Evolutionary conservation across 129 eudicot genomes (phyloP), one percentile per base, ranked within the genome.

Genomic region (Lactuca sativa): DNA sequence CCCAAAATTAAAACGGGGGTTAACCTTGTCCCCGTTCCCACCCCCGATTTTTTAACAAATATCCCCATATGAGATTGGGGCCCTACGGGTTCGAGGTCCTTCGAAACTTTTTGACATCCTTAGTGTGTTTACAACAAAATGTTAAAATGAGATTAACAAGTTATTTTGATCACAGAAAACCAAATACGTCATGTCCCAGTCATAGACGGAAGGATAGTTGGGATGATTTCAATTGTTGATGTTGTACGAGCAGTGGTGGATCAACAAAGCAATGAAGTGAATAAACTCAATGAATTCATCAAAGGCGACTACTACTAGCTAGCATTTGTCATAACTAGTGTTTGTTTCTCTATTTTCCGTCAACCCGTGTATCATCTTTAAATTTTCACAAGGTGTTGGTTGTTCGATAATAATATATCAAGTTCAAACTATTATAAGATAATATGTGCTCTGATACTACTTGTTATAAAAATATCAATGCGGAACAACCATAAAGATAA

Each of bases 181-280:
- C 96, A 86, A 14, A 84, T 92, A 74, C 81, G 96, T 21, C 96
- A 89, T 59, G 84, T 80, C 49, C 98, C 96, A 1, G 96, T 92
- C 17, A 83, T 92, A 59, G 90, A 92, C 32, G 95, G 95, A 57
- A 86, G 78, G 83, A 73, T 89, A 12, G 85, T 92, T 2, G 98
- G 98, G 21, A 88, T 92, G 98, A 86, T 92, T 25, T 92, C 98
- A 11, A 81, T 92, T 15, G 88, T 56, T 12, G 98, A 92, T 81
- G 87, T 86, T 54, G 80, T 86, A 31, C 79, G 84, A 76, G 88
- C 96, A 44, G 89, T 92, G 51, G 86, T 92, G 43, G 98, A 82
- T 79, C 97, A 88, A 71, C 97, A 92, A 76, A 77, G 85, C 15
- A 78, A 82, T 72, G 97, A 92, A 74, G 58, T 92, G 83, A 86